Evolutionary conservation across 306 rosid genomes (phyloP), one percentile per base, ranked within the genome.

Genomic region (Dryas drummondii): DNA sequence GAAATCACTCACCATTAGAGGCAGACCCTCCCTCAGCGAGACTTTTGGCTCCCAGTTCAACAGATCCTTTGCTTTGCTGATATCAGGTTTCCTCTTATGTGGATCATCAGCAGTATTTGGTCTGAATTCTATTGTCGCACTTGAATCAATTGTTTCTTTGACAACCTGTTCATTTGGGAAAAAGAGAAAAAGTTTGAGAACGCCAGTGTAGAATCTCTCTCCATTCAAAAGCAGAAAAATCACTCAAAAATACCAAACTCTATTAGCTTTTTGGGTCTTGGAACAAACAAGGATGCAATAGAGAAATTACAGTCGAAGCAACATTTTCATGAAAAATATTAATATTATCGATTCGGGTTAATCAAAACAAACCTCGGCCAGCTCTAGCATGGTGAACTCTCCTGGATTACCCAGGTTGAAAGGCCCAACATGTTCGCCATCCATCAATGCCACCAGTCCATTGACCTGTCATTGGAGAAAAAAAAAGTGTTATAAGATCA

Each of bases 21-120:
- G 99, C 71, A 96, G 80, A 55, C 99, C 99, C 81, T 96, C 91
- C 83, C 90, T 90, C 51, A 96, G 89, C 1, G 99, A 63, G 61
- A 96, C 9, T 78, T 88, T 89, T 15, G 98, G 99, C 82, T 87
- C 90, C 99, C 99, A 96, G 92, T 89, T 92, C 83, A 96, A 85
- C 40, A 90, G 85, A 50, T 91, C 91, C 87, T 90, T 96, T 40
- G 99, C 99, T 88, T 89, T 96, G 89, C 88, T 84, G 53, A 96
- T 96, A 77, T 96, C 98, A 6, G 99, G 99, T 80, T 92, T 96
- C 85, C 99, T 96, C 96, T 84, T 96, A 42, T 96, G 99, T 15
- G 99, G 99, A 86, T 96, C 99, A 79, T 96, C 99, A 5, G 98
- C 99, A 50, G 97, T 96, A 76, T 96, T 96, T 82, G 97, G 84